phyloP scores from a whole-genome alignment of 2,329 filamentous ascomycete genomes.

The Penicillium sp. region DNA sequence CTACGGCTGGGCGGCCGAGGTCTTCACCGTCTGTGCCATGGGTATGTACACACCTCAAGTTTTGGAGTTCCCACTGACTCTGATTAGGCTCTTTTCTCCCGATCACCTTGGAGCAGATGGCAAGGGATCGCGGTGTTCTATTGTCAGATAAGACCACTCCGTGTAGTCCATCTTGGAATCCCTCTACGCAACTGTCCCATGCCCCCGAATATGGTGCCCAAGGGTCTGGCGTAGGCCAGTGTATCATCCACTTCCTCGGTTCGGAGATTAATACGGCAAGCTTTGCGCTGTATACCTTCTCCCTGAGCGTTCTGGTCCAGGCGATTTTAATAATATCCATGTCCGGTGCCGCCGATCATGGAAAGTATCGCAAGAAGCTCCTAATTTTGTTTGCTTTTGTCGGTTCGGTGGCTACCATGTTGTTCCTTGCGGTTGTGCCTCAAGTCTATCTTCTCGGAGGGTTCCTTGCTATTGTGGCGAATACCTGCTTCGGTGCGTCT shows the following conservation, averaged over 20 bases:
- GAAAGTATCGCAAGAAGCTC: slow-evolving; percentile 83
- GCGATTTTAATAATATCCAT: slow-evolving; percentile 91
- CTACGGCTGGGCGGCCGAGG: slow-evolving; percentile 94
- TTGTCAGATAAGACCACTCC: slow-evolving; percentile 72
- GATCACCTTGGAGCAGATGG: slow-evolving; percentile 89
- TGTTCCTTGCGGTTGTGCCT: slow-evolving; percentile 76
- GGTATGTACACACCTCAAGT: slow-evolving; percentile 44
- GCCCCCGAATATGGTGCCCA: slow-evolving; percentile 19
- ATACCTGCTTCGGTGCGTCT: slow-evolving; percentile 90
- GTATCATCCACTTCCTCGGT: slow-evolving; percentile 77
- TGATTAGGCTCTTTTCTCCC: slow-evolving; percentile 83
- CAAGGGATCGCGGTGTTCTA: slow-evolving; percentile 85
- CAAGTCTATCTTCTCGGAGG: slow-evolving; percentile 77
- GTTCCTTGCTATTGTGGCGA: slow-evolving; percentile 81
- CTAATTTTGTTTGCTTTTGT: slow-evolving; percentile 80
- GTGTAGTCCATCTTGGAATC: slow-evolving; percentile 65
- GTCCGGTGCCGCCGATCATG: slow-evolving; percentile 93
- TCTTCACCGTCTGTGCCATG: slow-evolving; percentile 88
- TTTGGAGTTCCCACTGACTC: slow-evolving; percentile 12
- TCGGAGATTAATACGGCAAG: slow-evolving; percentile 90
- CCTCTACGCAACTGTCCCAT: slow-evolving; percentile 27
- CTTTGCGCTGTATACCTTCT: slow-evolving; percentile 99
- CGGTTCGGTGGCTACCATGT: slow-evolving; percentile 80
- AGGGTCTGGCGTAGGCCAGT: slow-evolving; percentile 57
- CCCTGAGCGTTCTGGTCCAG: slow-evolving; percentile 83